These are phyloP conservation scores for Yamadazyma atmosphaerica DNA, from an alignment of 1,139 yeast genomes.

Conservation along the genomic window DNA sequence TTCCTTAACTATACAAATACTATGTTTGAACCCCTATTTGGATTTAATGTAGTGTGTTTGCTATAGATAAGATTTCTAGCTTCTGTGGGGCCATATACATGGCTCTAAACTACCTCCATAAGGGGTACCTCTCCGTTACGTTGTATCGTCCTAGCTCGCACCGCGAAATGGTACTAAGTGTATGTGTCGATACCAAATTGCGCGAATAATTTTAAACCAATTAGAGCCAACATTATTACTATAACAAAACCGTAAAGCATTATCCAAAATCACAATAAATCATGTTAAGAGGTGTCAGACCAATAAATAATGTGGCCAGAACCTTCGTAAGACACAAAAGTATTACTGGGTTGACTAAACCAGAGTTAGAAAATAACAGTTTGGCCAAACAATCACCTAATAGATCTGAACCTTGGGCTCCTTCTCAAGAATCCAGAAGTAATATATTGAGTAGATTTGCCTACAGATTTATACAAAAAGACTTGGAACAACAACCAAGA, in stretches of 20 bases:
- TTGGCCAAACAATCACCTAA: conserved; percentile 71
- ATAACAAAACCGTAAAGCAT: not conserved
- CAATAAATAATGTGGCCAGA: conserved; percentile 3
- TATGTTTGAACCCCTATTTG: not conserved
- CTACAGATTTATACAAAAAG: conserved; percentile 67
- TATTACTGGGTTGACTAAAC: conserved; percentile 37
- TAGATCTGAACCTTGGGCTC: conserved; percentile 68
- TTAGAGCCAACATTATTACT: conserved; percentile 1
- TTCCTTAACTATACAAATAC: not conserved
- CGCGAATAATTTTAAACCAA: conserved; percentile 1
- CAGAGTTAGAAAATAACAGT: conserved; percentile 36
- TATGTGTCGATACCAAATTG: not conserved
- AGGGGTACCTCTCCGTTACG: not conserved
- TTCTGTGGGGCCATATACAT: too few species aligned
- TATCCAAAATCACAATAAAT: conserved; percentile 6
- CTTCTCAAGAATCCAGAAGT: conserved; percentile 61
- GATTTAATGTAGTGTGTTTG: not conserved
- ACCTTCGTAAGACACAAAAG: conserved; percentile 15
- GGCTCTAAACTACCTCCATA: too few species aligned
- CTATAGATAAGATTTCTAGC: not conserved
- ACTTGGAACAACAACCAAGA: conserved; percentile 68
- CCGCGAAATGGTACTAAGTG: too few species aligned
- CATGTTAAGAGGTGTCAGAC: conserved; percentile 11
- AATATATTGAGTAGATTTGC: conserved; percentile 60
- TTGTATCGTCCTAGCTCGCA: too few species aligned